Evolutionary conservation across 805 yeast genomes (phyloP).

Genomic region (Candida oleophila): DNA sequence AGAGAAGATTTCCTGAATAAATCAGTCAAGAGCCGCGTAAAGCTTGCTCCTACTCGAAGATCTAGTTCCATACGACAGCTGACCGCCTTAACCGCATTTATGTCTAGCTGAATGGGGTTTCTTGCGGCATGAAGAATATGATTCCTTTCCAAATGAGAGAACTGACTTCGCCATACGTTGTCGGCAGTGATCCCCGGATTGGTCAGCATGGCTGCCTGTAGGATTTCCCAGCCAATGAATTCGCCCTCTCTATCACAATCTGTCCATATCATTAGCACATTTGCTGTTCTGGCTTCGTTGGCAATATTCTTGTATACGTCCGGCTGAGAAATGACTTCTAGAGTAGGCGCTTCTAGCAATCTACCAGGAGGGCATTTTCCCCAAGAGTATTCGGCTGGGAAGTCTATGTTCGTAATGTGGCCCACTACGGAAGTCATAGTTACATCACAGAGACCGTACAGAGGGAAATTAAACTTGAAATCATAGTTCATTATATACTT

Average conservation of each 20-base stretch:
- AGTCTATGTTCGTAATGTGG: constrained; percentile 68
- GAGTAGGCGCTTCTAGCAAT: constrained; percentile 70
- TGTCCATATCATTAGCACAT: constrained; percentile 88
- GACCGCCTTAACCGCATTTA: constrained; percentile 78
- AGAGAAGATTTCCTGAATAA: constrained; percentile 28
- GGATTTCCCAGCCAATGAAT: constrained; percentile 82
- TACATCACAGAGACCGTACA: constrained; percentile 65
- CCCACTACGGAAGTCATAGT: constrained; percentile 94
- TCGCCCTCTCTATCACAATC: constrained; percentile 99
- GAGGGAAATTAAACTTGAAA: constrained; percentile 65
- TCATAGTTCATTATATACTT: constrained; percentile 80
- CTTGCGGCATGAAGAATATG: constrained; percentile 78
- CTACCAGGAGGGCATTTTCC: constrained; percentile 62
- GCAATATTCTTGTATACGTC: constrained; percentile 67
- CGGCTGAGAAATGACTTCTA: constrained; percentile 35
- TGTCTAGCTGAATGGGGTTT: constrained; percentile 62
- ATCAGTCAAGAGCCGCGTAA: constrained; percentile 77
- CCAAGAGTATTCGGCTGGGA: constrained; percentile 63
- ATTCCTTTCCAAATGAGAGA: constrained; percentile 78
- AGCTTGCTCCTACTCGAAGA: constrained; percentile 82
- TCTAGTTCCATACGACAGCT: constrained; percentile 84
- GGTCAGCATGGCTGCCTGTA: constrained; percentile 58
- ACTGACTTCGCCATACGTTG: constrained; percentile 67
- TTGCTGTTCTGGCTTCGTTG: constrained; percentile 58
- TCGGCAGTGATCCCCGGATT: constrained; percentile 47